Percentiles rank a stretch among this genome's conserved stretches.
These are phyloP conservation scores for Athelia psychrophila DNA, from an alignment of 1,284 basidiomycete species.

Conservation along the genomic window DNA sequence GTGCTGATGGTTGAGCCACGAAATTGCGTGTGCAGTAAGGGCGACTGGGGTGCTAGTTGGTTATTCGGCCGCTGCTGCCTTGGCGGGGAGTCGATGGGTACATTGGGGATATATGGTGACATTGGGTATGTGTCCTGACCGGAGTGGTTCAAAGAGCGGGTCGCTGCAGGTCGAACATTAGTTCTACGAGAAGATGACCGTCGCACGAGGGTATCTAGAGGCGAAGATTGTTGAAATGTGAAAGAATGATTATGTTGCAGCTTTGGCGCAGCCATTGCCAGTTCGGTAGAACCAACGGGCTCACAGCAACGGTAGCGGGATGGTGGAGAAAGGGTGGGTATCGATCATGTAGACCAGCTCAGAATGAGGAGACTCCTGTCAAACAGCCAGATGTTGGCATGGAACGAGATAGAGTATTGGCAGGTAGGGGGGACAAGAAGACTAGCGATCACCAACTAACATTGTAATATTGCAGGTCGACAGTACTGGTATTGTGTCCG, in stretches of 20 bases:
- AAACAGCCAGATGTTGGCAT: too few relatives aligned
- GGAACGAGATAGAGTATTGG: too few relatives aligned
- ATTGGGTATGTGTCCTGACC: neutral
- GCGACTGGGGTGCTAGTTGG: slow-evolving; percentile 33
- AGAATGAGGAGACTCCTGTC: too few relatives aligned
- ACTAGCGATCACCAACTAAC: too few relatives aligned
- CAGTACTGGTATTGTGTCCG: too few relatives aligned
- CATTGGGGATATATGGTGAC: neutral
- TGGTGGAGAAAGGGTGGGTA: neutral
- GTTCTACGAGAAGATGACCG: slow-evolving; percentile 26
- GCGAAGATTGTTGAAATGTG: slow-evolving; percentile 12
- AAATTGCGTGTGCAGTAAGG: slow-evolving; percentile 63
- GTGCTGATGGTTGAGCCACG: slow-evolving; percentile 51
- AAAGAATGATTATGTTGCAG: slow-evolving; percentile 8
- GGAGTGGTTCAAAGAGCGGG: neutral
- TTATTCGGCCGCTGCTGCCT: neutral
- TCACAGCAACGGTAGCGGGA: neutral
- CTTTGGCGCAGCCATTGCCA: neutral
- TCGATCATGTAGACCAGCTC: too few relatives aligned
- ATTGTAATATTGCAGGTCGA: too few relatives aligned
- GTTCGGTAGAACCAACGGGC: neutral
- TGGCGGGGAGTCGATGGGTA: neutral
- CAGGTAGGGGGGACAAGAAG: too few relatives aligned
- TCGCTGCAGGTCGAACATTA: neutral
- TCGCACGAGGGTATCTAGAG: slow-evolving; percentile 28